Conservation (phyloP, 495 filamentous ascomycete species). For the Rhizodiscina lignyota region DNA sequence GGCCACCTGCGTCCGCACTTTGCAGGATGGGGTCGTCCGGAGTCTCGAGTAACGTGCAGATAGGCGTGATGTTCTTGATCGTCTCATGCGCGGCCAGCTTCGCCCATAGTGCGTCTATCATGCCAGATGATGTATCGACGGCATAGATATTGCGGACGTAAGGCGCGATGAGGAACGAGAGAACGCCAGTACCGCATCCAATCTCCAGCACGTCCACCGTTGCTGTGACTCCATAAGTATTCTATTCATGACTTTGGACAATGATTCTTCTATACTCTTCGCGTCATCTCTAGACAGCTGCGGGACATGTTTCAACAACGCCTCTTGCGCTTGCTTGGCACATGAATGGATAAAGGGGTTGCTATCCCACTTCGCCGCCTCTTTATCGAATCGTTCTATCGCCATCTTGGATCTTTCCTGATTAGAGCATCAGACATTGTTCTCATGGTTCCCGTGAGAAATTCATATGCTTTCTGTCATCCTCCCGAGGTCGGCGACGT, state of each 20-base stretch:
- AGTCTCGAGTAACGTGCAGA: constrained; percentile 19
- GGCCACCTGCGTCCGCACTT: constrained; percentile 9
- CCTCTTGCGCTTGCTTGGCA: constrained; percentile 9
- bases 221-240: not conserved
- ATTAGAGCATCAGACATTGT: too few relatives aligned
- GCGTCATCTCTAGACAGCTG: constrained; percentile 1
- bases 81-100: constrained; percentile 19
- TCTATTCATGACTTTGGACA: not conserved
- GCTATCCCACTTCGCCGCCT: constrained; percentile 13
- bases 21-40: constrained; percentile 18
- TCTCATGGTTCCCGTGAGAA: too few relatives aligned
- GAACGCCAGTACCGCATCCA: constrained; percentile 38
- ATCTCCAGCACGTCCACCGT: constrained; percentile 34
- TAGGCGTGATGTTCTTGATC: constrained; percentile 9
- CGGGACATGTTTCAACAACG: constrained; percentile 9
- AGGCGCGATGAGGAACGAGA: constrained; percentile 31
- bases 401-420: too few relatives aligned
- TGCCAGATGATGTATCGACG: constrained; percentile 33
- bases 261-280: not conserved
- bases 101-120: constrained; percentile 29
- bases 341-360: constrained; percentile 9
- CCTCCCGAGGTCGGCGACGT: too few relatives aligned
- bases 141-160: constrained; percentile 24
- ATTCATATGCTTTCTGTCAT: too few relatives aligned
- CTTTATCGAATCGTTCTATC: constrained; percentile 10